Percentiles rank a stretch among this genome's conserved stretches.
These are phyloP conservation scores for Yamadazyma trypodendri DNA, from an alignment of 1,139 yeast genomes.

Conservation along the genomic window DNA sequence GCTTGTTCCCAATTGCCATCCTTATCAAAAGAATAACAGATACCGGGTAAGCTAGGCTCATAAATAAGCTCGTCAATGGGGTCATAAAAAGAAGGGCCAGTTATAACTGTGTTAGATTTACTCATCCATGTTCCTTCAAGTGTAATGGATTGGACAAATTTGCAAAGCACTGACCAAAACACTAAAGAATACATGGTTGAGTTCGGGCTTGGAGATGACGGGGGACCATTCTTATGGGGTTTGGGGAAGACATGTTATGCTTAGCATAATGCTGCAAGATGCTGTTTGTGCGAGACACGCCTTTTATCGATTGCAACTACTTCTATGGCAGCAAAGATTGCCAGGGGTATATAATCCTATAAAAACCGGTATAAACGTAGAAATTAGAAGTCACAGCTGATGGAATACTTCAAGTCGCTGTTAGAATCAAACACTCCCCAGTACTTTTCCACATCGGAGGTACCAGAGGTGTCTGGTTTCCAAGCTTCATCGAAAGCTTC, in stretches of 20 bases:
- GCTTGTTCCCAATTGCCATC: slow-evolving; percentile 32
- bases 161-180: background rate
- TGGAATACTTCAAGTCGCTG: slow-evolving; percentile 55
- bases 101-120: slow-evolving; percentile 25
- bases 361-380: slow-evolving; percentile 4
- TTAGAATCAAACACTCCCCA: slow-evolving; percentile 83
- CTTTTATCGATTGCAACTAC: no score
- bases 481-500: slow-evolving; percentile 96
- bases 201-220: background rate
- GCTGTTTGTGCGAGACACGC: no score
- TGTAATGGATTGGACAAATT: slow-evolving; percentile 6
- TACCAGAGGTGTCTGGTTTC: slow-evolving; percentile 90
- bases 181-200: background rate
- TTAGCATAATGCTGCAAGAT: slow-evolving; percentile 1
- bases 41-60: slow-evolving; percentile 33
- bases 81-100: slow-evolving; percentile 29
- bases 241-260: background rate
- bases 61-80: slow-evolving; percentile 27
- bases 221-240: no score
- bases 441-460: slow-evolving; percentile 81
- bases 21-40: slow-evolving; percentile 28
- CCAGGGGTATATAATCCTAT: slow-evolving; percentile 3
- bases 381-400: slow-evolving; percentile 51
- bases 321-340: no score
- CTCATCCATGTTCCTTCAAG: slow-evolving; percentile 30